Evolutionary conservation across 257 asterid species (phyloP).

Genomic region (Solanum raphanifolium): DNA sequence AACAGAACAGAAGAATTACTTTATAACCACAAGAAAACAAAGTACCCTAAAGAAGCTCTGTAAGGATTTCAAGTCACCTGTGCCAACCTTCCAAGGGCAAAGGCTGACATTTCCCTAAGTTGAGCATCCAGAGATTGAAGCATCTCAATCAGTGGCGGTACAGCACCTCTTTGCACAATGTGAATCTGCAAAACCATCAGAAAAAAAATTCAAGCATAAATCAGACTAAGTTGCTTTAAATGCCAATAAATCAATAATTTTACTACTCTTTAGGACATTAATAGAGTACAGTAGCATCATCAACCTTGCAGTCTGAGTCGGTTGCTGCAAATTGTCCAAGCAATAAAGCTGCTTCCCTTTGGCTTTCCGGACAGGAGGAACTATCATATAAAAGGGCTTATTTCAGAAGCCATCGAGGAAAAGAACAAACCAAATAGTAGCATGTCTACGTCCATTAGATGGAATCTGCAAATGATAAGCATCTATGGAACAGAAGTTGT

Average conservation of each 20-base stretch:
- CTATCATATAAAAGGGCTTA: slow-evolving; percentile 25
- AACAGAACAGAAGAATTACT: neutral
- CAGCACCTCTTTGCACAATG: slow-evolving; percentile 99
- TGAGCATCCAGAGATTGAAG: slow-evolving; percentile 89
- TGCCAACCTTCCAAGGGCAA: slow-evolving; percentile 97
- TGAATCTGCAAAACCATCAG: slow-evolving; percentile 48
- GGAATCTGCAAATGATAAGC: neutral
- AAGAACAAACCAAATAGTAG: neutral
- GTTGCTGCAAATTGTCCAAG: slow-evolving; percentile 99
- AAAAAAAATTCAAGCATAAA: neutral
- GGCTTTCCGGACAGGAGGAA: slow-evolving; percentile 96
- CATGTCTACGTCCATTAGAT: neutral
- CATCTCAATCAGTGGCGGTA: slow-evolving; percentile 90
- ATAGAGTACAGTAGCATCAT: slow-evolving; percentile 6
- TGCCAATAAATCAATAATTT: neutral
- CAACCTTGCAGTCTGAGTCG: slow-evolving; percentile 98
- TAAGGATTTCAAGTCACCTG: slow-evolving; percentile 44
- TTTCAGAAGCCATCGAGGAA: neutral
- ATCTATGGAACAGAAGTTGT: neutral
- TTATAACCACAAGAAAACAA: neutral
- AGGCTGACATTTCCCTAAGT: slow-evolving; percentile 95
- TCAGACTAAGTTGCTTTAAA: neutral
- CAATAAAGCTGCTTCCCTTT: slow-evolving; percentile 97
- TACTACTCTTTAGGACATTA: neutral
- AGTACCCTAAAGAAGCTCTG: neutral